Evolutionary conservation across 140 eudicot species (phyloP), one percentile per base, ranked within the genome.

Genomic region (Oenanthe javanica): DNA sequence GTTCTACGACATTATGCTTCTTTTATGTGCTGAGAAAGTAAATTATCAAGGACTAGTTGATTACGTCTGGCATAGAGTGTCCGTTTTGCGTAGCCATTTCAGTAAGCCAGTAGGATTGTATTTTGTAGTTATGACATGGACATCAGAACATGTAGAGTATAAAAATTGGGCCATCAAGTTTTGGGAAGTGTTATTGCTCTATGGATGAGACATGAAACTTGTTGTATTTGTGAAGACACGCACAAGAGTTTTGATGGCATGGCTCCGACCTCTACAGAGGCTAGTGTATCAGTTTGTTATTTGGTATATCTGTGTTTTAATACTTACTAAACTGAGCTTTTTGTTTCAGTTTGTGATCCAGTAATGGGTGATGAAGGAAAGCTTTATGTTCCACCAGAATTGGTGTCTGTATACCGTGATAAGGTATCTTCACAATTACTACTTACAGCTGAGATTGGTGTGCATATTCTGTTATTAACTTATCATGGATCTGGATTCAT

Each of bases 351-450:
- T 83, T 94, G 99, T 90, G 99, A 94, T 90, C 99, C 99, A 79
- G 98, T 94, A 57, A 80, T 94, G 90, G 99, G 99, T 48, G 99
- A 94, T 87, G 97, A 94, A 84, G 99, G 99, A 83, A 92, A 92
- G 89, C 92, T 94, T 82, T 94, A 94, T 84, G 97, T 94, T 77
- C 96, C 96, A 74, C 89, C 78, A 79, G 99, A 94, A 79, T 79
- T 94, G 82, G 94, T 94, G 40, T 82, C 96, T 16, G 97, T 94
- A 73, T 94, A 92, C 77, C 93, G 96, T 23, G 97, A 94, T 83
- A 94, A 94, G 97, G 98, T 94, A 84, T 6, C 78, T 61, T 81
- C 49, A 40, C 36, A 72, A 10, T 16, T 38, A 45, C 69, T 48
- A 77, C 66, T 74, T 66, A 47, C 55, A 77, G 49, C 14, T 21